These are phyloP conservation scores for Blastobotrys americana DNA, from an alignment of 805 yeast genomes.

Conservation along the genomic window DNA sequence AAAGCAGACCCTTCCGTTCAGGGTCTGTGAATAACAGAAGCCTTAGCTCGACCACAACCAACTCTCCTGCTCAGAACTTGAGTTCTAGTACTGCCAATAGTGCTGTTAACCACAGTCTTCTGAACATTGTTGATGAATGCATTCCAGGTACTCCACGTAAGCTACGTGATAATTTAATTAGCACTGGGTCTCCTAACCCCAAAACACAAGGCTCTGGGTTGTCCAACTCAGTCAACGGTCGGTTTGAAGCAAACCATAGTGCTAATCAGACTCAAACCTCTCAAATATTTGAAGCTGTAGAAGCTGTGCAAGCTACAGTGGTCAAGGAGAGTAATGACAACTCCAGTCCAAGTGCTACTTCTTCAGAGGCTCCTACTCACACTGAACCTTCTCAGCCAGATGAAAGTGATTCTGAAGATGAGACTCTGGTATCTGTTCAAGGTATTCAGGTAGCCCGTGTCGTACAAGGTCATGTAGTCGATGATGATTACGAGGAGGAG, in stretches of 20 bases:
- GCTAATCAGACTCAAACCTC: neutral
- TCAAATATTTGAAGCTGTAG: neutral
- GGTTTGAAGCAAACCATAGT: too few relatives aligned
- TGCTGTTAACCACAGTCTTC: neutral
- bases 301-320: neutral
- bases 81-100: neutral
- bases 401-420: slow-evolving; percentile 24
- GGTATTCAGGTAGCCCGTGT: slow-evolving; percentile 88
- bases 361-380: slow-evolving; percentile 16
- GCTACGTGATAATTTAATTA: too few relatives aligned
- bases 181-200: neutral
- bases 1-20: slow-evolving; percentile 40
- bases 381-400: slow-evolving; percentile 12
- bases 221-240: too few relatives aligned
- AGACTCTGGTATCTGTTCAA: slow-evolving; percentile 19
- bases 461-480: slow-evolving; percentile 94
- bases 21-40: slow-evolving; percentile 1
- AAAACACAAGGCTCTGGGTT: neutral
- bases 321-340: neutral
- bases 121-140: neutral
- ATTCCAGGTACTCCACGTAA: neutral
- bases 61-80: neutral
- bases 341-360: slow-evolving; percentile 9
- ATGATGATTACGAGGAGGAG: slow-evolving; percentile 53
- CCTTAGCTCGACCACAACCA: neutral